Base-by-base conservation (phyloP, 179 eudicot genomes). In the Actinidia chinensis region DNA sequence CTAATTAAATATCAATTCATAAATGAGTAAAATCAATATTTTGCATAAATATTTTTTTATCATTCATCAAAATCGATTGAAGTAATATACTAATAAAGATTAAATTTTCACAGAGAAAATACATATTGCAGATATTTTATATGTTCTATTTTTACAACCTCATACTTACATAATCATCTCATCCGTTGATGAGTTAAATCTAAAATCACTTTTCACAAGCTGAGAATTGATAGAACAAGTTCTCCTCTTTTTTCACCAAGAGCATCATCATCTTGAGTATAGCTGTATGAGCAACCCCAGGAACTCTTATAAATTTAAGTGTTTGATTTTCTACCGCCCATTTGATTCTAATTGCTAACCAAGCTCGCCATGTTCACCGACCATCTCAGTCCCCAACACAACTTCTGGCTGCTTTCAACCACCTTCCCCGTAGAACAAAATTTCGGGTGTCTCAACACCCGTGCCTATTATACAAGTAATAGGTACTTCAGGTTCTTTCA, bases 331-430 rank as follows among this genome's bases (percentile, higher is more conserved):
- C 75, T 1, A 54, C 75, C 42, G 11, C 79, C 97, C 97, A 89
- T 66, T 85, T 85, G 0, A 81, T 36, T 64, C 87, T 87, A 61
- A 84, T 55, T 0, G 90, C 92, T 72, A n/a, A 86, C 22, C 80
- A 95, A 89, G 84, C 98, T 95, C 51, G 79, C 78, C 88, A 88
- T 79, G 68, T 93, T 95, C 76, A 95, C 98, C 0, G 97, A 93
- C 98, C 98, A 78, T 95, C 98, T 3, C 98, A 97, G 47, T 95
- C 95, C 4, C 98, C 98, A 60, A 89, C 36, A 78, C 75, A 20
- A 94, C 66, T 59, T 89, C 83, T 13, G 97, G 97, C 78, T 85
- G 88, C 84, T 80, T 74, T 93, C 98, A 33, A 20, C 94, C 98
- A 13, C 66, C 54, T 0, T 71, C 79, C 54, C 84, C 90, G 23